These are phyloP conservation scores for Suhomyces pyralidae DNA, from an alignment of 805 yeast genomes.

Conservation along the genomic window DNA sequence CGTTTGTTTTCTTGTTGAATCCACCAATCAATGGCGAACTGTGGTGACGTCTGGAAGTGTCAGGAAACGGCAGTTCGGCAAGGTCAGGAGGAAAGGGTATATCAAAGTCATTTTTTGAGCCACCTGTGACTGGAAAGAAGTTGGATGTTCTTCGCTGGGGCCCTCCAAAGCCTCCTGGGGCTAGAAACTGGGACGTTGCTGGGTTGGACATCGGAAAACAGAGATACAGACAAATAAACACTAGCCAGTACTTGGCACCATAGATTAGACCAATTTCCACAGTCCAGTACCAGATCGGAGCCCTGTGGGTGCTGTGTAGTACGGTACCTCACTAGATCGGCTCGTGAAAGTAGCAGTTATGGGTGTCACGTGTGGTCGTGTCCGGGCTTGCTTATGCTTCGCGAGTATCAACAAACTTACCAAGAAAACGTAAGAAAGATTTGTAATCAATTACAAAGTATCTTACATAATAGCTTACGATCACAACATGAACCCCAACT, in stretches of 20 bases:
- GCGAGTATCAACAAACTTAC: neutral
- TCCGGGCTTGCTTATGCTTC: neutral
- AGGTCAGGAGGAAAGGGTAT: neutral
- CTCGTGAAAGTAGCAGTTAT: neutral
- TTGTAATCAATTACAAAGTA: constrained; percentile 15
- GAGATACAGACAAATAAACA: neutral
- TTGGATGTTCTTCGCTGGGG: constrained; percentile 12
- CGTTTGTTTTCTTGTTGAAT: neutral
- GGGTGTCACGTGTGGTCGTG: neutral
- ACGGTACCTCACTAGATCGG: neutral
- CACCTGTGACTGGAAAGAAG: constrained; percentile 12
- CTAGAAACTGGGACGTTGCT: neutral
- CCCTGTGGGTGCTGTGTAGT: neutral
- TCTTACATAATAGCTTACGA: constrained; percentile 7
- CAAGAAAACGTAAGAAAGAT: constrained; percentile 1
- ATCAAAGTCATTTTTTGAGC: neutral
- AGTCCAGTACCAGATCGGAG: neutral
- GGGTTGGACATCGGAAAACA: neutral
- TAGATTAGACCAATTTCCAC: neutral
- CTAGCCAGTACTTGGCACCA: neutral
- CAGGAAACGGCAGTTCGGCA: neutral
- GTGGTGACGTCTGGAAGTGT: constrained; percentile 10
- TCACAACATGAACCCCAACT: constrained; percentile 21
- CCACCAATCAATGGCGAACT: constrained; percentile 15
- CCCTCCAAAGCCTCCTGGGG: constrained; percentile 4